Evolutionary conservation across 2,329 filamentous ascomycete species (phyloP).

Genomic region (Colletotrichum ledebouriae): DNA sequence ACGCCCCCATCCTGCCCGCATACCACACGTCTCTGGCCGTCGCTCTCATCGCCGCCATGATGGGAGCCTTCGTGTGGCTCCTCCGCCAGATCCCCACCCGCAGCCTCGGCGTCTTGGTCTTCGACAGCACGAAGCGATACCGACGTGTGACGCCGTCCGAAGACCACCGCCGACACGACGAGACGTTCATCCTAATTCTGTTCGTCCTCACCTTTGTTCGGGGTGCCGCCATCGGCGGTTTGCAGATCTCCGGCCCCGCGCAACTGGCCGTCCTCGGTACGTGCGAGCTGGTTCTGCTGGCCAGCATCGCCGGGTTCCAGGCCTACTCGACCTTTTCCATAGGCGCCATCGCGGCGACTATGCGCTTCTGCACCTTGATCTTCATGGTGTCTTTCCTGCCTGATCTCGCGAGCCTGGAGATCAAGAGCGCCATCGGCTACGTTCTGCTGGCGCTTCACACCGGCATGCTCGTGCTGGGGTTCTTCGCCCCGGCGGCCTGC

Average conservation of each 20-base stretch:
- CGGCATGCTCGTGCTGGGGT: slow-evolving; percentile 76
- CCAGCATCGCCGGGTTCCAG: slow-evolving; percentile 41
- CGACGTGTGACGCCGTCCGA: slow-evolving; percentile 67
- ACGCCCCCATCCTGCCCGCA: slow-evolving; percentile 38
- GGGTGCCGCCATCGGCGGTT: slow-evolving; percentile 76
- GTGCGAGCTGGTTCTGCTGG: slow-evolving; percentile 75
- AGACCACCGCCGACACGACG: slow-evolving; percentile 56
- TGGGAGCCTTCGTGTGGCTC: slow-evolving; percentile 49
- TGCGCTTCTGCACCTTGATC: slow-evolving; percentile 63
- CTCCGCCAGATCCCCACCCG: slow-evolving; percentile 46
- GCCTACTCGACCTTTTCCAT: slow-evolving; percentile 37
- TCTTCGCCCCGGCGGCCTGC: slow-evolving; percentile 72
- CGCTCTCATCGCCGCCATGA: slow-evolving; percentile 44
- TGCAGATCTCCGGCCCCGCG: slow-evolving; percentile 68
- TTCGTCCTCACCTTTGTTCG: slow-evolving; percentile 74
- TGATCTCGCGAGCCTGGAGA: slow-evolving; percentile 71
- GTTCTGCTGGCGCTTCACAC: slow-evolving; percentile 75
- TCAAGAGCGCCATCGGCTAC: slow-evolving; percentile 79
- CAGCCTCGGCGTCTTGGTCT: slow-evolving; percentile 49
- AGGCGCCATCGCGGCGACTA: slow-evolving; percentile 33
- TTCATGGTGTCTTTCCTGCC: slow-evolving; percentile 63
- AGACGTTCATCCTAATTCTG: slow-evolving; percentile 70
- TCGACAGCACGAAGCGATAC: slow-evolving; percentile 74
- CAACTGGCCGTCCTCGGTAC: slow-evolving; percentile 77
- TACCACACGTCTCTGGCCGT: slow-evolving; percentile 53